Base-by-base conservation (phyloP, 164 flowering plant genomes). In the Chloranthus sessilifolius region DNA sequence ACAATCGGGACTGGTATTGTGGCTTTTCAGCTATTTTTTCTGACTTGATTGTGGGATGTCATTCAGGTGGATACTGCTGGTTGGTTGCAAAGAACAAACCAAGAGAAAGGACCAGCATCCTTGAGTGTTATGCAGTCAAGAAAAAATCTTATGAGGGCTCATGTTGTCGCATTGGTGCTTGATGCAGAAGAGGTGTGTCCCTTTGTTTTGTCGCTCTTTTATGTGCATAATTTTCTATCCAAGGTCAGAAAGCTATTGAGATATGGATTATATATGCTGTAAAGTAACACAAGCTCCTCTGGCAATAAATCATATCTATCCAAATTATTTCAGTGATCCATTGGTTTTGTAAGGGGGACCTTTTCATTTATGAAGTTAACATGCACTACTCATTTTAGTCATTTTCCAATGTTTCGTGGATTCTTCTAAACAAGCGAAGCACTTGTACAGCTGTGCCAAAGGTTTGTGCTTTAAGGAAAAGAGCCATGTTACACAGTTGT, bases 21-120 rank as follows among this genome's bases (percentile, higher is more conserved):
- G 16, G 29, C 3, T 23, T 28, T 43, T 43, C 4, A 25, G 4
- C 12, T 9, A 12, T 25, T 14, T 11, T 25, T 44, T 26, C n/a
- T n/a, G 17, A 44, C 27, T 20, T n/a, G 17, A 25, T 44, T 44
- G 16, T 24, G 19, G 25, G 31, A 12, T 21, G 21, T 43, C 23
- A 2, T 23, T 45, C 74, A 90, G 98, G 96, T 92, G 46, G 99
- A 89, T 55, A 88, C 99, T 44, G 99, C 95, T n/a, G 99, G 96
- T 61, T 92, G 97, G 99, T 66, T 92, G 79, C 85, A 81, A 42
- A 82, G 85, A 63, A 72, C 92, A 52, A 80, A 80, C 43, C 67
- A 69, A 47, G 92, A 82, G 61, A 92, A 81, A 68, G 99, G 99
- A 55, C 86, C 97, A 37, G 63, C 88, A 60, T 86, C 99, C 49